Evolutionary conservation across 768 basidiomycete genomes (phyloP), one percentile per base, ranked within the genome.

Genomic region (Mrakia blollopis): DNA sequence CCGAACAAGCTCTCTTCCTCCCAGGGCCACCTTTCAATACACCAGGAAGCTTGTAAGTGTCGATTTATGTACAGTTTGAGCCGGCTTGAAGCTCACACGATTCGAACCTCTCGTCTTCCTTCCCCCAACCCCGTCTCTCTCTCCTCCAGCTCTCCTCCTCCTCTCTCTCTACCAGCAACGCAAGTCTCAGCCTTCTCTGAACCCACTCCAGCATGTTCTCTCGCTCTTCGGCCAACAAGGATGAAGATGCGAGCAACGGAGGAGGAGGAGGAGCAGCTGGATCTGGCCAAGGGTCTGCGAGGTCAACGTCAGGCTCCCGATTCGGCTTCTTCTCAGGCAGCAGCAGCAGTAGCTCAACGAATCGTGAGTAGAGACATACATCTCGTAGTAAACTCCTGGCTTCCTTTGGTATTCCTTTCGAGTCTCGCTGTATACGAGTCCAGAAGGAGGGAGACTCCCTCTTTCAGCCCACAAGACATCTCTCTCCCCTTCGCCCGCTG

Each of bases 301-400:
- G 65, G 65, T 37, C 65, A 37, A 68, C 65, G 65, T 68, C 65
- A 37, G 65, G 65, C 18, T 68, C 65, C 35, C 44, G 39, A 23
- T 68, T 68, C 35, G 65, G 65, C 6, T 41, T 39, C 65, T 39
- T 68, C 65, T 44, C 39, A 18, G 39, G 35, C 25, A 32, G 30
- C 23, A 68, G 65, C 65, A 68, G 39, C 65, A n/a, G n/a, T n/a
- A 57, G 57, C 57, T 57, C 57, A n/a, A 13, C 57, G 13, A 57
- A 57, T 28, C 23, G 57, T 57, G 9, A 57, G 57, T 57, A 57
- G 9, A n/a, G n/a, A 28, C n/a, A n/a, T n/a, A n/a, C 23, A 6
- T 28, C 5, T 28, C 5, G 4, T 25, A 2, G 9, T 18, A 57
- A 28, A n/a, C 57, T 6, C 23, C 28, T 9, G 9, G 9, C 57